These are phyloP conservation scores for Tulasnella sp. DNA, from an alignment of 768 basidiomycete genomes.

Conservation along the genomic window DNA sequence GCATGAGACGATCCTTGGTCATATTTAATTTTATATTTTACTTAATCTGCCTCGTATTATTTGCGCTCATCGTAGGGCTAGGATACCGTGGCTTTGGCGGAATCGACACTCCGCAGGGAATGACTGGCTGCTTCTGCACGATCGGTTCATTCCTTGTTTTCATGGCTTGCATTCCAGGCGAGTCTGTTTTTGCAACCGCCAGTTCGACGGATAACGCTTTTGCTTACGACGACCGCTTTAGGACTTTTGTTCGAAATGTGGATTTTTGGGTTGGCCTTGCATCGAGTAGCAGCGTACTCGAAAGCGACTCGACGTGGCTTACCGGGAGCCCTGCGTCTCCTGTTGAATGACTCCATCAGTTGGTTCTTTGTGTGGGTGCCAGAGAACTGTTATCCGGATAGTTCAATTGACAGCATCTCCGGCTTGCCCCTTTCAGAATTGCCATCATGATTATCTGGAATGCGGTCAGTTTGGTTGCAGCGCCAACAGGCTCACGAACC, in stretches of 20 bases:
- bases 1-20: conserved; percentile 13
- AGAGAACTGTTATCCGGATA: background rate
- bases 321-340: background rate
- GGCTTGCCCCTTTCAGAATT: background rate
- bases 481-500: background rate
- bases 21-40: background rate
- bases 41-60: background rate
- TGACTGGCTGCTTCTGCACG: background rate
- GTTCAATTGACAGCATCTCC: background rate
- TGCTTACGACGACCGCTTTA: background rate
- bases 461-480: background rate
- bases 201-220: background rate
- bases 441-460: conserved; percentile 6
- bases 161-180: background rate
- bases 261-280: conserved; percentile 2
- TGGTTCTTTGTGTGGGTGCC: conserved; percentile 7
- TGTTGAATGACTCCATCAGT: conserved; percentile 2
- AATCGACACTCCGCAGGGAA: conserved; percentile 8
- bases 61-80: background rate
- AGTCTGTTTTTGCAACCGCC: background rate
- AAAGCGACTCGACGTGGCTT: background rate
- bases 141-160: background rate
- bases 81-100: background rate
- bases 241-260: conserved; percentile 11
- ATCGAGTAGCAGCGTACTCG: background rate